Conservation (phyloP, 78 protist species). For the Dictyostelium purpureum region DNA sequence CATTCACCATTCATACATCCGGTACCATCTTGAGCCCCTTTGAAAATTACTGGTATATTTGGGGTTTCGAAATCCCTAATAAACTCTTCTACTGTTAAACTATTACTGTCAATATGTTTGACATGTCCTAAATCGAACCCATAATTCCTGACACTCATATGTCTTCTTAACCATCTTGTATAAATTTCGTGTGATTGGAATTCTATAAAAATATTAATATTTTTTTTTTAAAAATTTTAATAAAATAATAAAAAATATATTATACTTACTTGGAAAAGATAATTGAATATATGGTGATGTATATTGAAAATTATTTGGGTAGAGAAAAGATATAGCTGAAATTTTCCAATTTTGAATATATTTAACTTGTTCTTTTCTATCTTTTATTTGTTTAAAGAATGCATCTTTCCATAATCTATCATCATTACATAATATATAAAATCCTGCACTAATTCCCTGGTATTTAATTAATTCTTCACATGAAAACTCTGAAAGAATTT, state of each 20-base stretch:
- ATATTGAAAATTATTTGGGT: too few relatives aligned
- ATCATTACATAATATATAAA: conserved; percentile 55
- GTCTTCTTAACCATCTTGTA: conserved; percentile 64
- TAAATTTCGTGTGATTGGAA: conserved; percentile 28
- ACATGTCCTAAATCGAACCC: neutral
- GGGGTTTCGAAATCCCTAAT: conserved; percentile 16
- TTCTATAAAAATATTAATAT: conserved; percentile 7
- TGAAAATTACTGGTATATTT: conserved; percentile 23
- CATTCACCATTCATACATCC: conserved; percentile 6
- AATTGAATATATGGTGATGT: neutral
- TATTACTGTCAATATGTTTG: neutral
- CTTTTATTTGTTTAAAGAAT: neutral
- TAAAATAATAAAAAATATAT: neutral
- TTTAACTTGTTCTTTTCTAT: neutral
- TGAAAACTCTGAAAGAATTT: conserved; percentile 7
- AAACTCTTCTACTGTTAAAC: conserved; percentile 37
- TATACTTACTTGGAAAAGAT: conserved; percentile 4
- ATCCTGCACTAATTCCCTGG: conserved; percentile 40
- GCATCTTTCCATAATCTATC: conserved; percentile 70
- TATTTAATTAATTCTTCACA: conserved; percentile 10
- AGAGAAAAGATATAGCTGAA: conserved; percentile 11
- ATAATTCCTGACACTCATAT: conserved; percentile 17
- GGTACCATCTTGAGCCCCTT: neutral
- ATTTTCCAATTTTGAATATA: conserved; percentile 46
- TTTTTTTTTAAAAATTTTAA: neutral